Base-by-base conservation (phyloP, 2,329 filamentous ascomycete species). In the Acephala macrosclerotiorum region DNA sequence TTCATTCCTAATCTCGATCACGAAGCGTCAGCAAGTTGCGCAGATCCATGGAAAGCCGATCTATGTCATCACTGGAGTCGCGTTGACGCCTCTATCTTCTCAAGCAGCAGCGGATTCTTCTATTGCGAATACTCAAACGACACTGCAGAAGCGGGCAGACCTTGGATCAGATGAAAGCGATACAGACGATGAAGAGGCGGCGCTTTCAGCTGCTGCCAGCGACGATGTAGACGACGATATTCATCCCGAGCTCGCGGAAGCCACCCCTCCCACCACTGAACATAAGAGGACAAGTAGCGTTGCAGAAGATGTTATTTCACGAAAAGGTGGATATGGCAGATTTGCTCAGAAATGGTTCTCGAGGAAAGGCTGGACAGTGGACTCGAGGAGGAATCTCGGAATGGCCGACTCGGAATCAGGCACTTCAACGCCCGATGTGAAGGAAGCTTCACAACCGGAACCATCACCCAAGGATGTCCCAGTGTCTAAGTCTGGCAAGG, bases 331-430 rank as follows among this genome's bases (percentile, higher is more conserved):
- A 68, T 98, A 97, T 77, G 95, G 94, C 4, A 85, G 92, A 42
- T 97, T 98, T 77, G 93, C 95, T 0, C 88, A 94, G 68, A 89
- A 90, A 66, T 99, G 96, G 96, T 96, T 98, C 76, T 96, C 93
- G 51, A 89, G 87, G 69, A 91, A 89, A 67, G 94, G 92, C 0
- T 95, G 94, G 91, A 90, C 89, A 60, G 81, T 89, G 66, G 90
- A 92, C 66, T 89, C 89, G 70, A 87, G 89, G 72, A 85, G 90
- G 29, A 86, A 86, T 58, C 85, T 94, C 74, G 92, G 91, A 5
- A 81, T 94, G 77, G 91, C 87, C 71, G 79, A 79, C 63, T 76
- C 80, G n/a, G 68, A 71, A 45, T 51, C 69, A 12, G 63, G 40
- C n/a, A 59, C 36, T 16, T 47, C 63, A 12, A 58, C 42, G 12